Evolutionary conservation across 345 rosid species (phyloP), one percentile per base, ranked within the genome.

Genomic region (Hypericum androsaemum): DNA sequence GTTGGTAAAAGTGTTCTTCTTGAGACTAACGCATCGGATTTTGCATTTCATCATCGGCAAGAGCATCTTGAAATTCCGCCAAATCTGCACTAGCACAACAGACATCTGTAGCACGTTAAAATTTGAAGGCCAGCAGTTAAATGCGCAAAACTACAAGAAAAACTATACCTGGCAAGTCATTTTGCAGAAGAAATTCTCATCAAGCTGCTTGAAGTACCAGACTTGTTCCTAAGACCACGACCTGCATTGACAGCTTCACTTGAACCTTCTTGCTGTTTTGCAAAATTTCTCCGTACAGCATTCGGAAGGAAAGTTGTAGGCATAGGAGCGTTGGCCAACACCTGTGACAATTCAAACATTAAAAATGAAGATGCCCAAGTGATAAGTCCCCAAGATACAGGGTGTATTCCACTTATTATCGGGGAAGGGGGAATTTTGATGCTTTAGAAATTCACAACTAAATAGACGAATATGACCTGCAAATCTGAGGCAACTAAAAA

Each of bases 171-270:
- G 6, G 6, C 39, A 41, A 38, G 50, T 64, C 50, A 65, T 66
- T 64, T 67, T 0, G 70, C 54, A 41, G 70, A 74, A 59, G 79
- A 70, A 51, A 46, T 51, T 51, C 67, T 53, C 68, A 64, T 53
- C 75, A 71, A 67, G 57, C 70, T 55, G 54, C 79, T 64, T 22
- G 32, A 22, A 58, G 65, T 57, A 53, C 70, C 75, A 28, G 54
- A 58, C 16, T 45, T 63, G 41, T 66, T 67, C 64, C 65, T 69
- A 57, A 37, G 43, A 42, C 52, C 59, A 17, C 41, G 54, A 43
- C 55, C 59, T 41, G 43, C 44, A 28, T 52, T 63, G 13, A 64
- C 42, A 51, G 47, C 62, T 45, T 70, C 73, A 46, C 54, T 32
- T 14, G 60, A 50, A 15, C 57, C 68, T 10, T 61, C 75, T 17